Base-by-base conservation (phyloP, 106 monocot species). In the Allium cepa region DNA sequence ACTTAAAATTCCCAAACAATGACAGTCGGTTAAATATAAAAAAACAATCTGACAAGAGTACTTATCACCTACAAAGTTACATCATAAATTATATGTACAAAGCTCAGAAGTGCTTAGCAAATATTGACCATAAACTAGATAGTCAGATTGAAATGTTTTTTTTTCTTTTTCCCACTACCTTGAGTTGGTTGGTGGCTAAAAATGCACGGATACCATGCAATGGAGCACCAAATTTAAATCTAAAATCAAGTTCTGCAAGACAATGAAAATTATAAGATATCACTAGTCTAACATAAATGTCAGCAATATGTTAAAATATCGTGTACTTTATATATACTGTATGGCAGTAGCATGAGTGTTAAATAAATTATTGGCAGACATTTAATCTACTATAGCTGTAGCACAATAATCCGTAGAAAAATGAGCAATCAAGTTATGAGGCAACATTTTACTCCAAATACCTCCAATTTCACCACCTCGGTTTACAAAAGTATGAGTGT, bases 401-500 rank as follows among this genome's bases (percentile, higher is more conserved):
- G 7, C 53, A 55, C 53, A 61, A 10, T 17, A 10, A 61, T 17
- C 16, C 3, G 26, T 27, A 61, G 26, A 61, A 16, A 22, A 15
- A 22, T 61, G 22, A 61, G 10, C 8, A 61, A 61, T 69, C 57
- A 12, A 55, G 53, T 55, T 55, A 55, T 12, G 7, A 55, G 53
- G 53, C 53, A 55, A 15, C 3, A 11, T 55, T 6, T 15, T 6
- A 55, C 5, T 55, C 47, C 8, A 48, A 67, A 74, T 88, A 96
- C 96, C 96, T 52, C 96, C 96, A 82, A 92, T 78, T 61, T 75
- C 72, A 63, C 96, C 96, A 14, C 92, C 86, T 86, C 81, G 84
- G 72, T 96, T 96, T 73, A 96, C 84, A 75, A 96, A 96, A 9
- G 92, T 96, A 64, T 96, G 96, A 71, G 88, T 96, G 46, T 96